A percentile compares a stretch with the other conserved stretches of the same genome.
These are phyloP conservation scores for Fistulifera pelliculosa DNA, from an alignment of 108 stramenopile genomes.

Conservation along the genomic window DNA sequence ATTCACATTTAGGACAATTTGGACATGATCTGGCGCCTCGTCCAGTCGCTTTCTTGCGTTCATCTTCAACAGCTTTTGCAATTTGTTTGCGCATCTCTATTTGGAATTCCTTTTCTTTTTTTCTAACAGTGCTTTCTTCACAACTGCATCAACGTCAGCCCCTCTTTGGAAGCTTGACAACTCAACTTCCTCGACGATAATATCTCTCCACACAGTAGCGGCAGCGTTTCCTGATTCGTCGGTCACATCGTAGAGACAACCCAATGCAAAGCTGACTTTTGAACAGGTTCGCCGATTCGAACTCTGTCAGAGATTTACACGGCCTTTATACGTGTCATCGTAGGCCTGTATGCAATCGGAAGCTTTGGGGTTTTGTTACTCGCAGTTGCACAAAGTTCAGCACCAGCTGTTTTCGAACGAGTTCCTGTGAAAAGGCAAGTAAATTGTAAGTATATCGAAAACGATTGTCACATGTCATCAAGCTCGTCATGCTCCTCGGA, in stretches of 20 bases:
- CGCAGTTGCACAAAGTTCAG: conserved; percentile 75
- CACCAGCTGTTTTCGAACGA: conserved; percentile 62
- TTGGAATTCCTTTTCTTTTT: conserved; percentile 30
- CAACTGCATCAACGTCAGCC: conserved; percentile 25
- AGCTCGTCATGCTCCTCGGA: neutral
- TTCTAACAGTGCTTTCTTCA: conserved; percentile 27
- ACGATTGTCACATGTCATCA: neutral
- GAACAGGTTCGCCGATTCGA: conserved; percentile 60
- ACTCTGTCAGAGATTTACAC: conserved; percentile 63
- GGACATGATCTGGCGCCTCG: conserved; percentile 13
- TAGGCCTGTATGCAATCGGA: conserved; percentile 61
- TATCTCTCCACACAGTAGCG: conserved; percentile 62
- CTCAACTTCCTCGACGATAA: conserved; percentile 76
- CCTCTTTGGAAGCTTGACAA: conserved; percentile 24
- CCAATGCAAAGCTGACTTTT: conserved; percentile 56
- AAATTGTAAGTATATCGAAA: neutral
- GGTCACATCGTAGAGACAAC: conserved; percentile 75
- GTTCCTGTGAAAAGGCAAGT: conserved; percentile 24
- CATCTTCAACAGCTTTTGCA: conserved; percentile 36
- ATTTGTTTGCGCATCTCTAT: conserved; percentile 16
- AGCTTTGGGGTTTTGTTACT: conserved; percentile 36
- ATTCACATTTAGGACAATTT: conserved; percentile 21
- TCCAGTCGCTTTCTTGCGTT: conserved; percentile 18
- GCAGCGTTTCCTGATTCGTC: conserved; percentile 82
- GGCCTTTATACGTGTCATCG: conserved; percentile 65